Evolutionary conservation across 2,329 filamentous ascomycete species (phyloP), one percentile per base, ranked within the genome.

Genomic region (Cladophialophora bantiana): DNA sequence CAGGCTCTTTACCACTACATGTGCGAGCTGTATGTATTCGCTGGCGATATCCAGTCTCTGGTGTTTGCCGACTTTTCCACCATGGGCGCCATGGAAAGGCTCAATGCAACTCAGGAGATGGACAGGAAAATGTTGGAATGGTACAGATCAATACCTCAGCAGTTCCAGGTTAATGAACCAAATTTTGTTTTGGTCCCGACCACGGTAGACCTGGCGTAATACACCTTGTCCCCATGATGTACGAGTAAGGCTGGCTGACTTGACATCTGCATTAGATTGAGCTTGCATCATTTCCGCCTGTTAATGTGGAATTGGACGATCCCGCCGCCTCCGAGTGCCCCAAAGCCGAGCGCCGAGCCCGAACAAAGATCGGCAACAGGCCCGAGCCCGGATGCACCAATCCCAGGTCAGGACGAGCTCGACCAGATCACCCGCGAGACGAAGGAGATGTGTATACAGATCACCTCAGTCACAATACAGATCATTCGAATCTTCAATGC

Each of bases 261-360:
- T 66, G 9, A 66, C 59, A 10, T 20, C 1, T 10, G 20, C 3
- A 5, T 7, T 31, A 64, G 59, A 15, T n/a, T 56, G 52, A 56
- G 59, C 13, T 10, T 67, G 7, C 38, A 60, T 40, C 62, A 64
- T 64, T 59, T 61, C 50, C 60, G 65, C 12, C 32, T 67, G 48
- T 20, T 45, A 12, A 7, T 64, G 52, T 67, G 65, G 65, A 67
- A 64, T 45, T 61, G 56, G 60, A 55, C 61, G 38, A 64, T 64
- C 7, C 60, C 65, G 1, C 32, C 40, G 15, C 32, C 48, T 10
- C 32, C 18, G 20, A 52, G 15, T 15, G 26, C 56, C n/a, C 13
- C 45, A 10, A 13, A 38, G 36, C 20, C 13, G 4, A 31, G 13
- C 7, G 26, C n/a, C 4, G 52, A 31, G 12, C 10, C 36, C 10